Base-by-base conservation (phyloP, 2,329 filamentous ascomycete species). In the Trichoderma aggressivum region DNA sequence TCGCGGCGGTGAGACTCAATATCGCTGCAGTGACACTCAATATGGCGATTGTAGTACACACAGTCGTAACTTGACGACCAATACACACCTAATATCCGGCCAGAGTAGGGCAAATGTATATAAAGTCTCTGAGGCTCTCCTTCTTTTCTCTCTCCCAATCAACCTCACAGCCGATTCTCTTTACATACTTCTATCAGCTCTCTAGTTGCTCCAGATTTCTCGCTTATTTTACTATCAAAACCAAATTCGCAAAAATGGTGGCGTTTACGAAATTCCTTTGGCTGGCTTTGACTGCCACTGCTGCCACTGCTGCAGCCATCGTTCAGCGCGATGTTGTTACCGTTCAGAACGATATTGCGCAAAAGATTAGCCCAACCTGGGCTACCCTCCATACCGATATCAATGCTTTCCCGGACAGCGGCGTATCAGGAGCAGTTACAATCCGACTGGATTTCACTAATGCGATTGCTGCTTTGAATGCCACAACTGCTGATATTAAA, bases 381-480 rank as follows among this genome's bases (percentile, higher is more conserved):
- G 24, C n/a, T 12, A 50, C 43, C 10, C 43, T 50, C 11, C 21
- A 50, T 0, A 21, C 5, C n/a, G n/a, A 50, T 2, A 21, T 50
- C 0, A 1, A 12, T 12, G 43, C 10, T 50, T 50, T 50, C 43
- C 43, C 43, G 10, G 7, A 24, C 4, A 50, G 43, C 43, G 43
- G 43, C 10, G 6, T 7, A 50, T 1, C 2, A 50, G 43, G n/a
- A 50, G 43, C 1, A 50, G 10, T 11, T 7, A 1, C 43, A 50
- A 50, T 50, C 2, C n/a, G 14, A 0, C 0, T 0, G n/a, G 43
- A 3, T 1, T 50, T 50, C 10, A 1, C 1, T 21, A 4, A 47
- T 3, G n/a, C 10, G n/a, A 50, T 50, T 50, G 0, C 1, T 24
- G 43, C 43, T 50, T 3, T 50, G n/a, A 7, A 50, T 1, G 1